phyloP scores from a whole-genome alignment of 371 early-diverging fungal species.

The Blakeslea trispora region DNA sequence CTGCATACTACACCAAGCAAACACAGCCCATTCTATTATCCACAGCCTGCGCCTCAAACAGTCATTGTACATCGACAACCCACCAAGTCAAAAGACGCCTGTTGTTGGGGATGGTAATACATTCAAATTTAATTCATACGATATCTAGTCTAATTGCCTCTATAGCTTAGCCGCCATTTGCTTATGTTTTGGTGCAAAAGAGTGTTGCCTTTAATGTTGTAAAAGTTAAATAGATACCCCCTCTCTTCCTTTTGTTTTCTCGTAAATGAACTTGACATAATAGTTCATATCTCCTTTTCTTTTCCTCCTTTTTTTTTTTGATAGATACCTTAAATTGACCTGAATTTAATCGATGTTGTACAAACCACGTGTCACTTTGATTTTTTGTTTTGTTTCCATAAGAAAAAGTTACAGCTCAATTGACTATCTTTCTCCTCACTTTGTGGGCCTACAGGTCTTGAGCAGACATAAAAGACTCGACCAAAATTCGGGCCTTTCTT shows the following conservation, averaged over 20 bases:
- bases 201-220: conserved; percentile 18
- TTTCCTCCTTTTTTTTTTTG: not conserved
- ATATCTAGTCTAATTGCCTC: too few species aligned
- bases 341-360: not conserved
- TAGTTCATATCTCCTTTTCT: too few species aligned
- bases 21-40: conserved; percentile 25
- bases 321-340: not conserved
- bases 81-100: conserved; percentile 42
- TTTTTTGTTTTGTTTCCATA: conserved; percentile 40
- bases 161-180: conserved; percentile 30
- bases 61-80: conserved; percentile 42
- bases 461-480: conserved; percentile 71
- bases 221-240: not conserved
- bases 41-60: conserved; percentile 45
- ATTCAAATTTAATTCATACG: too few species aligned
- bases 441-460: conserved; percentile 54
- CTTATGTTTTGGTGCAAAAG: conserved; percentile 32
- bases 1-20: not conserved
- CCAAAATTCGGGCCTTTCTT: conserved; percentile 78
- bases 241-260: too few species aligned
- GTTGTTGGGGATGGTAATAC: conserved; percentile 55
- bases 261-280: too few species aligned
- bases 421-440: conserved; percentile 14
- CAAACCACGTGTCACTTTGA: conserved; percentile 4
- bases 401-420: conserved; percentile 62